Evolutionary conservation across 139 green algal species (phyloP).

Genomic region (Micractinium conductrix): DNA sequence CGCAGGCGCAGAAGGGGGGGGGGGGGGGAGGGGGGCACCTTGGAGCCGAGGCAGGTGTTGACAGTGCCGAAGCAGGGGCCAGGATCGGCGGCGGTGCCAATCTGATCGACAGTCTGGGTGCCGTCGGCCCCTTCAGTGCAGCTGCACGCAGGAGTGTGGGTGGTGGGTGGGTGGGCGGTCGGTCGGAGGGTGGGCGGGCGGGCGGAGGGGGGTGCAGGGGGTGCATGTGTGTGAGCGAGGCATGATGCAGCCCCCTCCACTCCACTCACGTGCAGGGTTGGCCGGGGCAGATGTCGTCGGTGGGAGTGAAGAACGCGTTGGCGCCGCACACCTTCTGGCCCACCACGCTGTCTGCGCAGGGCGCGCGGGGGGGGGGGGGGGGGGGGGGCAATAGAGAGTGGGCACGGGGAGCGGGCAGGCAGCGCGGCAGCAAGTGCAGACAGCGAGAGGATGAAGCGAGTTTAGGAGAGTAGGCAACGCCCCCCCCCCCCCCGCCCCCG

Average conservation of each 20-base stretch:
- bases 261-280: slow-evolving; percentile 23
- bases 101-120: neutral
- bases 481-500: neutral
- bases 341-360: slow-evolving; percentile 1
- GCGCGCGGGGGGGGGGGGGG: neutral
- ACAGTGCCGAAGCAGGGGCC: neutral
- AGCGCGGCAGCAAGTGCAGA: neutral
- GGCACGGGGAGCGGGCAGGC: neutral
- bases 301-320: slow-evolving; percentile 35
- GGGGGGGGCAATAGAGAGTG: too few species aligned
- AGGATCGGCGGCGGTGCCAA: slow-evolving; percentile 5
- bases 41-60: slow-evolving; percentile 38
- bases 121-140: slow-evolving; percentile 1
- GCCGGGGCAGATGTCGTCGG: slow-evolving; percentile 16
- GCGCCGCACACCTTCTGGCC: slow-evolving; percentile 4
- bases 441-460: neutral
- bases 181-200: neutral
- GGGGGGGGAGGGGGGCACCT: too few species aligned
- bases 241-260: too few species aligned
- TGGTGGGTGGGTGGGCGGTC: neutral
- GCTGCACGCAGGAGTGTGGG: neutral
- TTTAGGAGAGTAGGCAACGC: neutral
- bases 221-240: too few species aligned
- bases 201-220: neutral
- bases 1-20: too few species aligned